Evolutionary conservation across 2,329 filamentous ascomycete genomes (phyloP).

Genomic region (Stemphylium lycopersici): DNA sequence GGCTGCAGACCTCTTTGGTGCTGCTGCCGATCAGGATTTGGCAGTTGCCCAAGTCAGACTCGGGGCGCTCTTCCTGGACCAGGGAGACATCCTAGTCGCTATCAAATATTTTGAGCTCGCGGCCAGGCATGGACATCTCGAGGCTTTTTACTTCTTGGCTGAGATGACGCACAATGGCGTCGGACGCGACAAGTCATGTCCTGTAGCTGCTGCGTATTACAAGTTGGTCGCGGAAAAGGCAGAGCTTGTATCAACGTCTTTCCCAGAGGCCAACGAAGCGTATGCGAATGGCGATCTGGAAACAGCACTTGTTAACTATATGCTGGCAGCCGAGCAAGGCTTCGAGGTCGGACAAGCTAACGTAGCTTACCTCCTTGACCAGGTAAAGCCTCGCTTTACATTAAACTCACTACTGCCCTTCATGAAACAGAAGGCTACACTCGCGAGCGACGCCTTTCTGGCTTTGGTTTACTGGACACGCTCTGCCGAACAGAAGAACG

Average conservation of each 20-base stretch:
- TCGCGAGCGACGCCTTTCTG: conserved; percentile 66
- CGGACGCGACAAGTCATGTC: conserved; percentile 79
- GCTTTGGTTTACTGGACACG: conserved; percentile 94
- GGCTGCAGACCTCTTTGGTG: conserved; percentile 77
- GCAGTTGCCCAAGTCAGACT: conserved; percentile 81
- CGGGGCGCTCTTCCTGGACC: conserved; percentile 83
- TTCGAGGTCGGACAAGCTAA: conserved; percentile 91
- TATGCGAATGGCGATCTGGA: conserved; percentile 81
- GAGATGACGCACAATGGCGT: conserved; percentile 84
- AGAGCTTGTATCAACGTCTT: conserved; percentile 81
- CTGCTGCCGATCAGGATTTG: conserved; percentile 81
- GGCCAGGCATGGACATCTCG: conserved; percentile 79
- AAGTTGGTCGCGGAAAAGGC: conserved; percentile 90
- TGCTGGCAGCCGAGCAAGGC: conserved; percentile 90
- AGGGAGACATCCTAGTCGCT: conserved; percentile 80
- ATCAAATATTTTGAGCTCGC: conserved; percentile 88
- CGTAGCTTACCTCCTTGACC: conserved; percentile 84
- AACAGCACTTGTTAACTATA: conserved; percentile 77
- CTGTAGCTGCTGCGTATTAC: conserved; percentile 79
- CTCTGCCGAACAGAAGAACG: conserved; percentile 89
- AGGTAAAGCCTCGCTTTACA: conserved; percentile 58
- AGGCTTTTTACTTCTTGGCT: conserved; percentile 90
- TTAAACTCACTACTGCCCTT: conserved; percentile 60
- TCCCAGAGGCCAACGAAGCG: conserved; percentile 81
- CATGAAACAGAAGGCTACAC: conserved; percentile 49